These are phyloP conservation scores for Globisporangium megalacanthum DNA, from an alignment of 352 stramenopile species.

Conservation along the genomic window DNA sequence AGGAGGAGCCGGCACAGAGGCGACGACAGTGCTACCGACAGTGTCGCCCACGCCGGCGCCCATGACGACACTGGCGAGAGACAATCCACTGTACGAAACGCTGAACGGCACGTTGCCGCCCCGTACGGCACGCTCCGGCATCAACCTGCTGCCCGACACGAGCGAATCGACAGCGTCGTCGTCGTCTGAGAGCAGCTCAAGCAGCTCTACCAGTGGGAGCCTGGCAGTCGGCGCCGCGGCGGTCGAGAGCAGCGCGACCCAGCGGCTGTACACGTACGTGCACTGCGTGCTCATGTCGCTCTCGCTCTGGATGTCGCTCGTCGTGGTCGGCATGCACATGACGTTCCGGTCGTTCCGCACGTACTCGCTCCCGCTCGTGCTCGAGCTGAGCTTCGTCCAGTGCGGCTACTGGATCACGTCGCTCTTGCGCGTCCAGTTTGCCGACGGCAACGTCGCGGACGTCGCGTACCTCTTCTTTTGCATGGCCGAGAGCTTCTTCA, in stretches of 20 bases:
- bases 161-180: constrained; percentile 4
- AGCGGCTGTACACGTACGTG: constrained; percentile 51
- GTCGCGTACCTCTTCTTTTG: constrained; percentile 57
- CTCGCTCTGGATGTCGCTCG: constrained; percentile 70
- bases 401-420: constrained; percentile 71
- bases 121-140: constrained; percentile 9
- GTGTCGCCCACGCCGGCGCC: constrained; percentile 4
- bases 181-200: not conserved
- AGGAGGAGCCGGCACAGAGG: constrained; percentile 1
- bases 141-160: constrained; percentile 14
- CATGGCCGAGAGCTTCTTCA: constrained; percentile 73
- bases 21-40: no score
- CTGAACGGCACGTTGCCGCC: constrained; percentile 16
- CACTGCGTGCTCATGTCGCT: constrained; percentile 73
- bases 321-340: constrained; percentile 71
- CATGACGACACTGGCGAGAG: constrained; percentile 10
- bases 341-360: constrained; percentile 71
- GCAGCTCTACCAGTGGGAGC: no score
- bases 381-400: constrained; percentile 62
- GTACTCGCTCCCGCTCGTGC: constrained; percentile 62
- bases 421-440: constrained; percentile 55
- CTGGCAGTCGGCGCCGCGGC: not conserved
- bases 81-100: constrained; percentile 12
- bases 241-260: constrained; percentile 15
- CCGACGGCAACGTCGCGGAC: constrained; percentile 30